Evolutionary conservation across 495 filamentous ascomycete genomes (phyloP), one percentile per base, ranked within the genome.

Genomic region (Penicillium pancosmium): DNA sequence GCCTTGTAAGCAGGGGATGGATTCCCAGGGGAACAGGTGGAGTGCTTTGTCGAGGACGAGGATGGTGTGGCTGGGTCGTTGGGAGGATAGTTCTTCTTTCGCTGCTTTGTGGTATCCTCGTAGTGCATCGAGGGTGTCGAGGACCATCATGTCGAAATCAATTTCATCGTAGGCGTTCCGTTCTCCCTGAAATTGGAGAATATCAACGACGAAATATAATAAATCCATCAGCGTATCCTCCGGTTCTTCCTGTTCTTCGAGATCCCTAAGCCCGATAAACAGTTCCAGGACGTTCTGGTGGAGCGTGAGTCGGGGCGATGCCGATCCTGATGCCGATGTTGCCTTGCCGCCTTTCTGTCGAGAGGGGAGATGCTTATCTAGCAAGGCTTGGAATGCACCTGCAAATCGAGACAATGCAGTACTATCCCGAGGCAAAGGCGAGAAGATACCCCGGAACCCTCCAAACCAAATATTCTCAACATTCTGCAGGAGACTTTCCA

Each of bases 131-230:
- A 88, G 80, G 1, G 89, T 91, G 40, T 94, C 91, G 16, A 97
- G 79, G 15, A 89, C 85, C 80, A 97, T 92, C 70, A 85, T 82
- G 66, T 98, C 94, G 62, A 97, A 93, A 69, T 98, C 93, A 64
- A 98, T 89, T 75, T 98, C 94, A 68, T 98, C 95, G 75, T 97
- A 97, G 2, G 95, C 94, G 71, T 98, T 98, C 33, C 87, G 84
- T 73, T 98, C 94, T 2, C 94, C 94, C 61, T 95, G 90, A 73
- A 98, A 98, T 73, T 98, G 95, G 27, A 98, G 77, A 50, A 98
- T 93, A 68, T 98, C 94, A 5, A 98, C 87, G 9, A 98, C 91
- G 66, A 97, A 98, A 71, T 97, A 97, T 1, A 98, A 81, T 49
- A 98, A 75, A 69, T 98, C 94, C 63, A 86, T 90, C 43, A 98